phyloP scores from a whole-genome alignment of 2,329 filamentous ascomycete species.

The Cladosporium sp. region DNA sequence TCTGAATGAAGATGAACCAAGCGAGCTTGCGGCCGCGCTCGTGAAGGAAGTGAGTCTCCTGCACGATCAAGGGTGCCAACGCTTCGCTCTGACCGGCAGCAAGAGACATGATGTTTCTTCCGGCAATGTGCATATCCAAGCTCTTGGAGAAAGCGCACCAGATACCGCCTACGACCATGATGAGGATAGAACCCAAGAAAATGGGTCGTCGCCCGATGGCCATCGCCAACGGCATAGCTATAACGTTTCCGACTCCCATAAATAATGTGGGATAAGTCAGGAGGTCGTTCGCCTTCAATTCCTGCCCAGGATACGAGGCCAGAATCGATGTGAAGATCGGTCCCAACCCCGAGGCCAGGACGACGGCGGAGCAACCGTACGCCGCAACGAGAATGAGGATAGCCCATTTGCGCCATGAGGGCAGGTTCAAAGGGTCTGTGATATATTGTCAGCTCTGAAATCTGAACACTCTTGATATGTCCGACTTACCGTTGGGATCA shows the following conservation, averaged over 20 bases:
- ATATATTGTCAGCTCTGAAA: background rate
- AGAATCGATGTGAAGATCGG: conserved; percentile 16
- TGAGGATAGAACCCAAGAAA: conserved; percentile 30
- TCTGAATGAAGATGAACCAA: conserved; percentile 14
- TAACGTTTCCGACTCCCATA: conserved; percentile 40
- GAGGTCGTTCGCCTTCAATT: conserved; percentile 38
- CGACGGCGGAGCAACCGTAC: conserved; percentile 39
- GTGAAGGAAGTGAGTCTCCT: conserved; percentile 26
- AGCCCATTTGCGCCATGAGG: conserved; percentile 38
- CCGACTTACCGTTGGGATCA: conserved; percentile 13
- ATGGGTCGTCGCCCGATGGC: conserved; percentile 37
- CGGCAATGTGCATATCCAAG: conserved; percentile 28
- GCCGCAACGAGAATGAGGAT: conserved; percentile 41
- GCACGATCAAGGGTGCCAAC: conserved; percentile 24
- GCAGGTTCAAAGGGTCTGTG: conserved; percentile 43
- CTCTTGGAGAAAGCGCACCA: conserved; percentile 25
- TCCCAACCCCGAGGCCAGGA: conserved; percentile 34
- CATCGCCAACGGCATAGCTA: conserved; percentile 36
- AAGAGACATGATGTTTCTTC: conserved; percentile 31
- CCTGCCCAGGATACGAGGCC: conserved; percentile 16
- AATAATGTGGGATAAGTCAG: conserved; percentile 36
- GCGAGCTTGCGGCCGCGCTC: conserved; percentile 24
- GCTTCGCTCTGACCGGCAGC: conserved; percentile 29
- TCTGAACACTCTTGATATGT: background rate
- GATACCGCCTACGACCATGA: conserved; percentile 31